Evolutionary conservation across 345 rosid genomes (phyloP), one percentile per base, ranked within the genome.

Genomic region (Citrus hindsii): DNA sequence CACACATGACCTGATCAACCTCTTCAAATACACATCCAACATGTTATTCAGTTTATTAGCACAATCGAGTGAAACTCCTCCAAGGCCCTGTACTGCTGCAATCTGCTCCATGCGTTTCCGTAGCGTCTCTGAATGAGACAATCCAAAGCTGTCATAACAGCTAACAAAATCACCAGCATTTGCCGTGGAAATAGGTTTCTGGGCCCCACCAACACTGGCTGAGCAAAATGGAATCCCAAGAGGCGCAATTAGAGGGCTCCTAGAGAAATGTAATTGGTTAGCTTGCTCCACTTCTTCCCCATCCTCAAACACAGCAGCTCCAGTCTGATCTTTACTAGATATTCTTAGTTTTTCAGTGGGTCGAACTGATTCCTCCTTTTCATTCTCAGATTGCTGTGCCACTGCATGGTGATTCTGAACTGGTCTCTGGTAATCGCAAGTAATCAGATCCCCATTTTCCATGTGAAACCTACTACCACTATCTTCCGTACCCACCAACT

Each of bases 11-110:
- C 77, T 85, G 35, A 97, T 88, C 86, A 97, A 85, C 84, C 81
- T 89, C 88, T 94, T 97, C 84, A 97, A 79, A 89, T 97, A 90
- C 55, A 90, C 61, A 77, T 97, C 96, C 81, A 97, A 74, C 91
- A 88, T 84, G 66, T 77, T 86, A 73, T 93, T 93, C 83, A 97
- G 83, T 58, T 82, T 76, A 81, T 83, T 93, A 75, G 99, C 89
- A 82, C 94, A 93, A 81, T 92, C 98, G 74, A 81, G 9, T 6
- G 99, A 93, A 80, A 94, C 97, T 51, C 91, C 98, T 82, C 86
- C 93, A 77, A 97, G 84, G 55, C 93, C 98, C 79, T 97, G 98
- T 18, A 83, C 84, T 79, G 83, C 85, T n/a, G 88, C 97, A 64
- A 91, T 88, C 81, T 83, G 93, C 83, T 90, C 94, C 95, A 97